A percentile compares a stretch with the other conserved stretches of the same genome.
Conservation (phyloP, 1,284 basidiomycete species). For the Rhodotorula sp. region DNA sequence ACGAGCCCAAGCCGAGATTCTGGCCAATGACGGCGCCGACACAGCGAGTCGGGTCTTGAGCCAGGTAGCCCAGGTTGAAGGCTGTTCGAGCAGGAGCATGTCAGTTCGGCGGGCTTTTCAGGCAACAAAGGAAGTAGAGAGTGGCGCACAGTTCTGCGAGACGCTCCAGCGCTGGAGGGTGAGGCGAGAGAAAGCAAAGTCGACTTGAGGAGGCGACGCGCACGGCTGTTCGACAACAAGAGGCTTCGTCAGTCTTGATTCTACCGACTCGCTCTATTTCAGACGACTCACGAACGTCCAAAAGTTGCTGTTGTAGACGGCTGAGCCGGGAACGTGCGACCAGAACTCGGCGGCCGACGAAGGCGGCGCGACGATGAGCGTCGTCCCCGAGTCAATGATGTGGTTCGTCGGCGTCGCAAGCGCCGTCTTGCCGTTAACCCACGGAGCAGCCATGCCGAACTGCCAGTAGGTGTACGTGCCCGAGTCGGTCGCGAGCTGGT, state of each 20-base stretch:
- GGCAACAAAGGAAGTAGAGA: too few species aligned
- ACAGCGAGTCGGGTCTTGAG: slow-evolving; percentile 12
- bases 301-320: not conserved
- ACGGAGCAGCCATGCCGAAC: slow-evolving; percentile 6
- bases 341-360: slow-evolving; percentile 29
- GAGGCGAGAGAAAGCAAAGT: slow-evolving; percentile 16
- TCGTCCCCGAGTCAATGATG: slow-evolving; percentile 36
- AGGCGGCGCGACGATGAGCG: slow-evolving; percentile 31
- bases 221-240: slow-evolving; percentile 17
- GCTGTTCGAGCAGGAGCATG: slow-evolving; percentile 1
- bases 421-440: slow-evolving; percentile 6
- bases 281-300: slow-evolving; percentile 21
- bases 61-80: slow-evolving; percentile 34
- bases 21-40: slow-evolving; percentile 25
- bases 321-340: slow-evolving; percentile 17
- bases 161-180: slow-evolving; percentile 5
- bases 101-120: too few species aligned
- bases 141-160: slow-evolving; percentile 4
- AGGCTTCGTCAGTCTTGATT: not conserved
- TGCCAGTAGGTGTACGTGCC: slow-evolving; percentile 32
- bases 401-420: slow-evolving; percentile 1
- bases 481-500: slow-evolving; percentile 4
- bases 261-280: too few species aligned
- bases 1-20: slow-evolving; percentile 24
- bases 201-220: slow-evolving; percentile 12